Evolutionary conservation across 108 stramenopile genomes (phyloP).

Genomic region (Skeletonema potamos): DNA sequence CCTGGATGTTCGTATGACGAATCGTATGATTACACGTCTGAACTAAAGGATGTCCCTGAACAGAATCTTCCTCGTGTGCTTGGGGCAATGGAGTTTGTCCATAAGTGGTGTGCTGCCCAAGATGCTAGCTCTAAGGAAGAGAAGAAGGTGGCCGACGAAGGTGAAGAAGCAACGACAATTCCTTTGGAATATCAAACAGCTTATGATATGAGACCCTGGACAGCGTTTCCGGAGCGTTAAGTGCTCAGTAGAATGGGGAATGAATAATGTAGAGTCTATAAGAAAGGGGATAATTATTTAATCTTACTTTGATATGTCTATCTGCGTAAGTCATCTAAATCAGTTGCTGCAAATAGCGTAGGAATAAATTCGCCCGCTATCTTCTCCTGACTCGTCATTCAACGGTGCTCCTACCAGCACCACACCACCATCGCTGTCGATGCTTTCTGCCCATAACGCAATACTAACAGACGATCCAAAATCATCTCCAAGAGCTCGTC

Average conservation of each 20-base stretch:
- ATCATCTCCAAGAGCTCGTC: background rate
- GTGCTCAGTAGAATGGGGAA: background rate
- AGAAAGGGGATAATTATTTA: background rate
- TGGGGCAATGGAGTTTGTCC: constrained; percentile 66
- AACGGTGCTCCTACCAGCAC: background rate
- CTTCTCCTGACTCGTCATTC: background rate
- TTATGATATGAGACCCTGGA: constrained; percentile 81
- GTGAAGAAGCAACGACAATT: background rate
- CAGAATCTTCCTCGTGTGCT: constrained; percentile 50
- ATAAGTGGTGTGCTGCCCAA: constrained; percentile 46
- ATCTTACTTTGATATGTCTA: too few species aligned
- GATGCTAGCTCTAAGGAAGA: constrained; percentile 8
- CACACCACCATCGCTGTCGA: background rate
- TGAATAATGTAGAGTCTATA: background rate
- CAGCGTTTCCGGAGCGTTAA: constrained; percentile 71
- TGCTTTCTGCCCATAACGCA: background rate
- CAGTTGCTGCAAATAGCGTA: background rate
- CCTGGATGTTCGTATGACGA: constrained; percentile 61
- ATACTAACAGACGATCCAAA: background rate
- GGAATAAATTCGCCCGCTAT: background rate
- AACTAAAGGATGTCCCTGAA: constrained; percentile 63
- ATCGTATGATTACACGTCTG: constrained; percentile 55
- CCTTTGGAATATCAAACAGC: constrained; percentile 72
- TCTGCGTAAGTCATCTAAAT: too few species aligned
- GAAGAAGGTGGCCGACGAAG: constrained; percentile 15